A percentile compares a stretch with the other conserved stretches of the same genome.
Conservation (phyloP, 805 yeast species). For the Candida pseudofarinosa region DNA sequence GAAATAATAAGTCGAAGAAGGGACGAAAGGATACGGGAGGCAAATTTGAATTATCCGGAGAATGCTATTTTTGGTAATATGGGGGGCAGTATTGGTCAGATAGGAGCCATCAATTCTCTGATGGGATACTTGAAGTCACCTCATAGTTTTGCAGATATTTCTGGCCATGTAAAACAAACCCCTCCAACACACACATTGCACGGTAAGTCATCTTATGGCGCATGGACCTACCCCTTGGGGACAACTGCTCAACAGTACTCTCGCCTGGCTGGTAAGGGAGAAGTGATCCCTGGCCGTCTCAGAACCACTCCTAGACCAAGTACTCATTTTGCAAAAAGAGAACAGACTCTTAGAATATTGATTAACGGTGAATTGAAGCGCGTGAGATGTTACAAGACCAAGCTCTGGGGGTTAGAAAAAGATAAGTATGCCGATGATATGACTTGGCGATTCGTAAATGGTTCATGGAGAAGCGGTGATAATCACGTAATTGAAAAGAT, state of each 20-base stretch:
- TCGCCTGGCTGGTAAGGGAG: slow-evolving; percentile 32
- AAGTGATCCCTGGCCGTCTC: slow-evolving; percentile 54
- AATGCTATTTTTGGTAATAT: slow-evolving; percentile 20
- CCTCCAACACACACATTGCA: slow-evolving; percentile 26
- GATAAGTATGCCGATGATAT: slow-evolving; percentile 57
- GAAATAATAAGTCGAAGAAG: slow-evolving; percentile 12
- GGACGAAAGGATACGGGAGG: slow-evolving; percentile 42
- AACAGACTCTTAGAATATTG: slow-evolving; percentile 62
- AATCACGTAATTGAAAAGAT: slow-evolving; percentile 72
- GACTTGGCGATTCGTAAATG: slow-evolving; percentile 57
- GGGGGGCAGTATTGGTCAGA: slow-evolving; percentile 4
- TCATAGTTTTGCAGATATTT: slow-evolving; percentile 28
- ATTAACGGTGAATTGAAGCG: slow-evolving; percentile 54
- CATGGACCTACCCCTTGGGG: slow-evolving; percentile 28
- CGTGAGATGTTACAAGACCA: slow-evolving; percentile 63
- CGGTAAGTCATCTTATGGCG: slow-evolving; percentile 34
- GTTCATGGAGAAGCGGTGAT: slow-evolving; percentile 75
- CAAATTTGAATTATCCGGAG: slow-evolving; percentile 18
- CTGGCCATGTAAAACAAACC: slow-evolving; percentile 32
- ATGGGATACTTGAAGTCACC: slow-evolving; percentile 30
- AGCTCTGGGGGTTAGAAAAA: slow-evolving; percentile 89
- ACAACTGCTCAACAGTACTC: slow-evolving; percentile 21
- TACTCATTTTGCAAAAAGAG: slow-evolving; percentile 32
- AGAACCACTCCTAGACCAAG: slow-evolving; percentile 52
- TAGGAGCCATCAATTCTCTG: slow-evolving; percentile 10